Percentiles rank a stretch among this genome's conserved stretches.
Conservation (phyloP, 768 basidiomycete genomes). For the Boletus vermiculosoides region DNA sequence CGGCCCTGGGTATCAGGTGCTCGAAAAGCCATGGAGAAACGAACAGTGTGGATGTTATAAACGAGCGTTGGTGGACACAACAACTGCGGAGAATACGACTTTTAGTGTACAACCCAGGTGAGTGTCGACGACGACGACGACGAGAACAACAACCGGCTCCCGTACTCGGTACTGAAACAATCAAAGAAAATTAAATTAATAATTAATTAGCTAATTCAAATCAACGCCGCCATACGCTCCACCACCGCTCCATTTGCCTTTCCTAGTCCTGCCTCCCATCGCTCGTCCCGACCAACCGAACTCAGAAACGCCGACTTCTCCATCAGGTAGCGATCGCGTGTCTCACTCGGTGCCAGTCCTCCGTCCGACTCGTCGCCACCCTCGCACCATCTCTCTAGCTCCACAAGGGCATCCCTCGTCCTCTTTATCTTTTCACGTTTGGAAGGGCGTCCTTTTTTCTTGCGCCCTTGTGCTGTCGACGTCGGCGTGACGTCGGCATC, state of each 20-base stretch:
- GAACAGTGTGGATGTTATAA: constrained; percentile 10
- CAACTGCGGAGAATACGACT: neutral
- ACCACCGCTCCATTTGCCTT: constrained; percentile 51
- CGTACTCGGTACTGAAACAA: neutral
- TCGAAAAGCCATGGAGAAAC: constrained; percentile 21
- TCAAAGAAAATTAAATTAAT: neutral
- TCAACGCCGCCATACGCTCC: constrained; percentile 46
- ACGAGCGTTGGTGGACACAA: constrained; percentile 14
- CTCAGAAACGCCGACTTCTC: constrained; percentile 43
- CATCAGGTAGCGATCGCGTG: constrained; percentile 41
- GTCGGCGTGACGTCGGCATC: constrained; percentile 27
- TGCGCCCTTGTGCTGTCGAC: constrained; percentile 25
- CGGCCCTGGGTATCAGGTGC: constrained; percentile 41
- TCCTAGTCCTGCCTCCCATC: constrained; percentile 33
- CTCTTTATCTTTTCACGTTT: constrained; percentile 58
- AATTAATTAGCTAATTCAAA: neutral
- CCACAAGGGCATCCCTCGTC: constrained; percentile 47
- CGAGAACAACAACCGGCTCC: constrained; percentile 1
- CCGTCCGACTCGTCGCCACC: neutral
- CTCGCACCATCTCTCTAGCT: constrained; percentile 51
- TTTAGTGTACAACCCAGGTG: neutral
- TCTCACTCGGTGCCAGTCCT: constrained; percentile 29
- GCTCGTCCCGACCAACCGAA: constrained; percentile 31
- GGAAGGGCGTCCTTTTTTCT: constrained; percentile 63
- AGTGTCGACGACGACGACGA: constrained; percentile 1